phyloP scores from a whole-genome alignment of 225 moss, liverwort and hornwort genomes.

The Bryum argenteum region DNA sequence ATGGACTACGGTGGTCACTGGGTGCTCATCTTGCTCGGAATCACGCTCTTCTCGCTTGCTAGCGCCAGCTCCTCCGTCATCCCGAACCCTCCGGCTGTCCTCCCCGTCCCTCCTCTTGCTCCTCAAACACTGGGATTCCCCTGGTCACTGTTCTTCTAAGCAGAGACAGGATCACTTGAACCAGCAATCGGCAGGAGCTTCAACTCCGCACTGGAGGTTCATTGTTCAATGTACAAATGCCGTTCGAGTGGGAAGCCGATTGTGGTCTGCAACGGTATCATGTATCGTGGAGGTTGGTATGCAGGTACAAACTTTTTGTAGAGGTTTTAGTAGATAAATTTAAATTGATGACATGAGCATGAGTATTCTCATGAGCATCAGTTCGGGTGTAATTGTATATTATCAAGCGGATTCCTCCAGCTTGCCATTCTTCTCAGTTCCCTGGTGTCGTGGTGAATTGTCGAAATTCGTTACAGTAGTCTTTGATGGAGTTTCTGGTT shows the following conservation, averaged over 20 bases:
- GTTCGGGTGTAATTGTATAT: conserved; percentile 35
- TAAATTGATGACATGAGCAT: conserved; percentile 31
- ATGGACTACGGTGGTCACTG: conserved; percentile 70
- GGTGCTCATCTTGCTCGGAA: conserved; percentile 59
- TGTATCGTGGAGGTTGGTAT: conserved; percentile 15
- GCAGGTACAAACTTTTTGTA: conserved; percentile 40
- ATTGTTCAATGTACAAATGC: conserved; percentile 27
- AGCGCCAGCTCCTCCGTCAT: conserved; percentile 30
- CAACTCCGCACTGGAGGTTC: background rate
- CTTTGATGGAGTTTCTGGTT: no score
- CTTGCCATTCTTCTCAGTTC: conserved; percentile 23
- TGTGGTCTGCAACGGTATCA: conserved; percentile 13
- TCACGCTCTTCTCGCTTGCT: conserved; percentile 51
- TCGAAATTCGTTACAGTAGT: background rate
- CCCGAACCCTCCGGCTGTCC: conserved; percentile 34
- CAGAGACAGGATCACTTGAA: background rate
- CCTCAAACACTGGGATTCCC: conserved; percentile 42
- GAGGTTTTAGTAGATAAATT: conserved; percentile 31
- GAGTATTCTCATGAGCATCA: conserved; percentile 32
- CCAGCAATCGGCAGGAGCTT: no score
- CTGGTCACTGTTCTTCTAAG: conserved; percentile 42
- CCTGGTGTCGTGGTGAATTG: background rate
- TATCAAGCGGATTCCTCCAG: conserved; percentile 32
- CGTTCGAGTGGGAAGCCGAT: conserved; percentile 1
- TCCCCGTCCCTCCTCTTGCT: conserved; percentile 43